Conservation (phyloP, 257 asterid genomes). For the Solanum tacnaense region DNA sequence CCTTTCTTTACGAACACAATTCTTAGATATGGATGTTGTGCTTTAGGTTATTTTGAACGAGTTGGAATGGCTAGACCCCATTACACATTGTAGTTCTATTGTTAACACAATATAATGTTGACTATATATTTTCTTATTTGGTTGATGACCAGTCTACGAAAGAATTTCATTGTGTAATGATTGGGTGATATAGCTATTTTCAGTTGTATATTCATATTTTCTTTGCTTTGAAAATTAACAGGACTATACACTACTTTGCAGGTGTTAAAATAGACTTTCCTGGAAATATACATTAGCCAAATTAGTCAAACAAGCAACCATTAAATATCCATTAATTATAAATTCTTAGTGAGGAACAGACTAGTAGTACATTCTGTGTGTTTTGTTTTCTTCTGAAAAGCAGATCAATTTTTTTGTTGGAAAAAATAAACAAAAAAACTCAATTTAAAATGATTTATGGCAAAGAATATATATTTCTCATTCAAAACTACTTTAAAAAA, state of each 20-base stretch:
- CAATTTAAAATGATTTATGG: not conserved
- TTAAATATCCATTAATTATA: not conserved
- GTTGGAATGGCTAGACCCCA: not conserved
- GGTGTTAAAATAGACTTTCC: not conserved
- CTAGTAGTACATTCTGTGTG: not conserved
- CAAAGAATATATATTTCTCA: too few species aligned
- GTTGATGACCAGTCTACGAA: not conserved
- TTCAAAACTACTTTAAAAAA: too few species aligned
- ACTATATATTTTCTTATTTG: not conserved
- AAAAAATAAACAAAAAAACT: not conserved
- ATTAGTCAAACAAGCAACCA: not conserved
- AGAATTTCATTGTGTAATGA: not conserved
- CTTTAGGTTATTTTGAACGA: not conserved
- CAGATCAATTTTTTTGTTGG: not conserved
- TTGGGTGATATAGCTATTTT: not conserved
- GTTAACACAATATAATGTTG: not conserved
- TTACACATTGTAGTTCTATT: not conserved
- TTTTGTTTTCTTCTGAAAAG: not conserved
- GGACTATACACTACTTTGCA: not conserved
- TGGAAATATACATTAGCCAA: not conserved
- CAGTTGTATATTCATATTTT: not conserved
- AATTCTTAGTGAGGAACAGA: not conserved
- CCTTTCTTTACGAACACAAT: not conserved
- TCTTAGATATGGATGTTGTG: not conserved
- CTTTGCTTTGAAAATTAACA: not conserved